These are phyloP conservation scores for Cadophora gregata DNA, from an alignment of 2,329 filamentous ascomycete species.

Conservation along the genomic window DNA sequence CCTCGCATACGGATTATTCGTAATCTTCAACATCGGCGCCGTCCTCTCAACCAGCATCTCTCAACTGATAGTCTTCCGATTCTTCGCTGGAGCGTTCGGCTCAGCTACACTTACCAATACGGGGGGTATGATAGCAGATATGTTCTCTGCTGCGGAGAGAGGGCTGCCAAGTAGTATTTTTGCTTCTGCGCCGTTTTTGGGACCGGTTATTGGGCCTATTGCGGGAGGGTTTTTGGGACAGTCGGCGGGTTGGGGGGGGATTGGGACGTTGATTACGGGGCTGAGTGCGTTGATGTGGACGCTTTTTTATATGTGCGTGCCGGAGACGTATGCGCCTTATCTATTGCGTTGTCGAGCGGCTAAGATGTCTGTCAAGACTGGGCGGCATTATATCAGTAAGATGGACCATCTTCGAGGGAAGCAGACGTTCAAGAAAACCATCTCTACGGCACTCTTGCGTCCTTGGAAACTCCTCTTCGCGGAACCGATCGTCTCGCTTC, in stretches of 20 bases:
- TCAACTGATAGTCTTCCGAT: slow-evolving; percentile 69
- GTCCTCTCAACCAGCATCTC: slow-evolving; percentile 62
- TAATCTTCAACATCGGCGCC: slow-evolving; percentile 66
- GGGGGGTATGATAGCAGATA: slow-evolving; percentile 67
- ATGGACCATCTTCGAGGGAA: slow-evolving; percentile 53
- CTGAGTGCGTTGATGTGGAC: slow-evolving; percentile 68
- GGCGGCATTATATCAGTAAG: slow-evolving; percentile 56
- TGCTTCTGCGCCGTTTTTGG: slow-evolving; percentile 69
- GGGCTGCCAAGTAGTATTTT: slow-evolving; percentile 66
- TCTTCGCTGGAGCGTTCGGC: slow-evolving; percentile 68
- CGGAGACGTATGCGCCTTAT: slow-evolving; percentile 65
- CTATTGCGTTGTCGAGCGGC: slow-evolving; percentile 59
- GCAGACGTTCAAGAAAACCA: slow-evolving; percentile 49
- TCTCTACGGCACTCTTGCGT: slow-evolving; percentile 63
- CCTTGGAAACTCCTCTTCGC: slow-evolving; percentile 73
- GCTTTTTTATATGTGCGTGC: slow-evolving; percentile 55
- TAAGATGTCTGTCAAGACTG: slow-evolving; percentile 57
- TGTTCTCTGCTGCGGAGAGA: slow-evolving; percentile 58
- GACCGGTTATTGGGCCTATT: slow-evolving; percentile 65
- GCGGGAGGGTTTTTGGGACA: slow-evolving; percentile 70
- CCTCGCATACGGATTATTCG: slow-evolving; percentile 53
- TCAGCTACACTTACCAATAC: slow-evolving; percentile 67
- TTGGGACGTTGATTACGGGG: slow-evolving; percentile 65
- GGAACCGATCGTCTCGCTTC: slow-evolving; percentile 71
- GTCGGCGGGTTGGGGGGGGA: slow-evolving; percentile 72